Conservation (phyloP, 2,329 filamentous ascomycete species). For the Fusarium keratoplasticum region DNA sequence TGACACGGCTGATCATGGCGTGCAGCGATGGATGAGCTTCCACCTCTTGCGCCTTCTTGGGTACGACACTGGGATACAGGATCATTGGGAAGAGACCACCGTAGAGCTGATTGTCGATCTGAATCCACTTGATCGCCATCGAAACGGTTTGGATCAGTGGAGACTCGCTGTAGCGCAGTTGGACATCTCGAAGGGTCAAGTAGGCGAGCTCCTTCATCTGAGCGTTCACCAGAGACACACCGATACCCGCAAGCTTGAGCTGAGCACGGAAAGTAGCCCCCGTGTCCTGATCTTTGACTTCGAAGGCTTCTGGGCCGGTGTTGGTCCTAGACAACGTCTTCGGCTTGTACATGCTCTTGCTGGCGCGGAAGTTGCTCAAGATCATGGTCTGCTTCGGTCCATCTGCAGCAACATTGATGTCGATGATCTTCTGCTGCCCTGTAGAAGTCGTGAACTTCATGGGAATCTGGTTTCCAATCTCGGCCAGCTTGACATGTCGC, state of each 20-base stretch:
- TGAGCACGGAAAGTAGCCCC: constrained; percentile 91
- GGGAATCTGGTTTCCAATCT: constrained; percentile 95
- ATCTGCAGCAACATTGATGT: constrained; percentile 95
- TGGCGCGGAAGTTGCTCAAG: constrained; percentile 91
- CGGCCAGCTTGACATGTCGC: constrained; percentile 91
- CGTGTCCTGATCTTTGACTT: constrained; percentile 92
- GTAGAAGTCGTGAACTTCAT: constrained; percentile 84
- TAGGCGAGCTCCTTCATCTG: constrained; percentile 94
- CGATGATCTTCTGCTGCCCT: constrained; percentile 86
- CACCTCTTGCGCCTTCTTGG: constrained; percentile 95
- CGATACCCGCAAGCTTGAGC: constrained; percentile 88
- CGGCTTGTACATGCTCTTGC: constrained; percentile 87
- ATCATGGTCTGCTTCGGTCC: constrained; percentile 96
- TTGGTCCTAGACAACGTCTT: constrained; percentile 63
- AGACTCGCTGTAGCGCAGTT: constrained; percentile 94
- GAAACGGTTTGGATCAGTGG: constrained; percentile 91
- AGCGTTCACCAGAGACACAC: constrained; percentile 91
- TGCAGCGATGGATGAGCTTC: constrained; percentile 96
- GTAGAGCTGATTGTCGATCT: constrained; percentile 98
- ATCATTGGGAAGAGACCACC: constrained; percentile 98
- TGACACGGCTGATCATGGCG: constrained; percentile 90
- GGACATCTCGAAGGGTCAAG: constrained; percentile 89
- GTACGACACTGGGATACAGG: constrained; percentile 95
- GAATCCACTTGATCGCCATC: constrained; percentile 96
- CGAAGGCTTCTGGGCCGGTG: constrained; percentile 73